Conservation (phyloP, 768 basidiomycete species). For the Pisolithus orientalis region DNA sequence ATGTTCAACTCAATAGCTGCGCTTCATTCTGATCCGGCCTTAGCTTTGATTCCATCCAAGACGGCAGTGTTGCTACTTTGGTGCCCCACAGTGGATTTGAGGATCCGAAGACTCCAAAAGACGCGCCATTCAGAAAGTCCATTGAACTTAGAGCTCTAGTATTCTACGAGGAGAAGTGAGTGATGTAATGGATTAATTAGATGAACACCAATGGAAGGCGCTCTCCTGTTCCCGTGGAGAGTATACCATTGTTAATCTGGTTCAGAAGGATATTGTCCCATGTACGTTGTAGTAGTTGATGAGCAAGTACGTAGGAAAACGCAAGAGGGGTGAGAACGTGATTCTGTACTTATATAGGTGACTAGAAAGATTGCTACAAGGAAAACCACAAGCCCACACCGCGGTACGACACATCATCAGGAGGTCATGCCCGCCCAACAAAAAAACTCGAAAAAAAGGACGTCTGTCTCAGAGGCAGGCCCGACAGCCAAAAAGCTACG, state of each 20-base stretch:
- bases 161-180: constrained; percentile 24
- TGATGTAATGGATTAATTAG: too few species aligned
- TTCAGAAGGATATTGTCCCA: too few species aligned
- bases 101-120: constrained; percentile 29
- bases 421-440: constrained; percentile 35
- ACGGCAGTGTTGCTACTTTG: constrained; percentile 27
- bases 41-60: constrained; percentile 31
- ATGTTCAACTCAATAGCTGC: not conserved
- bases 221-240: too few species aligned
- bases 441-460: constrained; percentile 46
- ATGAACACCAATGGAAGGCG: too few species aligned
- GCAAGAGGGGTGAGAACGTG: too few species aligned
- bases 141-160: constrained; percentile 32
- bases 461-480: constrained; percentile 40
- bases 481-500: constrained; percentile 50
- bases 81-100: constrained; percentile 30
- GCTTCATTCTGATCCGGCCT: not conserved
- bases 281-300: too few species aligned
- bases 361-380: too few species aligned
- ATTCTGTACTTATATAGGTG: too few species aligned
- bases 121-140: constrained; percentile 24
- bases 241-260: too few species aligned
- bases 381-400: not conserved
- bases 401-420: not conserved
- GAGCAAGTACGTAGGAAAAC: too few species aligned